Conservation (phyloP, 2,329 filamentous ascomycete species). For the Fusarium torreyae region DNA sequence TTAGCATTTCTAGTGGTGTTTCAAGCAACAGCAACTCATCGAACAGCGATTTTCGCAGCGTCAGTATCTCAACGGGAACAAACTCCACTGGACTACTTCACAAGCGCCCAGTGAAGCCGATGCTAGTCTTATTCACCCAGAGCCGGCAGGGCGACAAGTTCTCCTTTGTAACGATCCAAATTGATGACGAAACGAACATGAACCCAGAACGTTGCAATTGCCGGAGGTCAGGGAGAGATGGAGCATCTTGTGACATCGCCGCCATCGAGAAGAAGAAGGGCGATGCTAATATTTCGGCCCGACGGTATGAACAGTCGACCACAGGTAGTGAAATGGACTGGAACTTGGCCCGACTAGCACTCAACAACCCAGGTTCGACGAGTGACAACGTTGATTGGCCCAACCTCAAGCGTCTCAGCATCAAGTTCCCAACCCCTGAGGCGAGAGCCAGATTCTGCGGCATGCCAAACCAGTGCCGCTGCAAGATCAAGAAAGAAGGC, state of each 20-base stretch:
- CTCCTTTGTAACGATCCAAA: slow-evolving; percentile 52
- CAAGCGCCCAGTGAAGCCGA: slow-evolving; percentile 52
- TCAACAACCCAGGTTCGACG: slow-evolving; percentile 48
- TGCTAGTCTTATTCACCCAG: slow-evolving; percentile 55
- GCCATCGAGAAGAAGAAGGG: slow-evolving; percentile 52
- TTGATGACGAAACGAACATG: slow-evolving; percentile 53
- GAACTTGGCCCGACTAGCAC: slow-evolving; percentile 52
- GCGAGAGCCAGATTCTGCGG: slow-evolving; percentile 49
- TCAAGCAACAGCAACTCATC: slow-evolving; percentile 50
- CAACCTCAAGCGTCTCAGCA: slow-evolving; percentile 52
- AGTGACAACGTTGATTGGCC: slow-evolving; percentile 41
- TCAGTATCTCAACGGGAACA: slow-evolving; percentile 46
- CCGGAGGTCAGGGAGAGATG: slow-evolving; percentile 48
- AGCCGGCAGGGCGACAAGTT: slow-evolving; percentile 38
- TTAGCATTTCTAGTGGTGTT: slow-evolving; percentile 43
- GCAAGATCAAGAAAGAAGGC: slow-evolving; percentile 44
- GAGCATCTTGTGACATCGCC: slow-evolving; percentile 42
- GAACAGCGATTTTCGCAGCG: slow-evolving; percentile 45
- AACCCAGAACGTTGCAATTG: slow-evolving; percentile 57
- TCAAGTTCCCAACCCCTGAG: slow-evolving; percentile 47
- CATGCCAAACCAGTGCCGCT: slow-evolving; percentile 50
- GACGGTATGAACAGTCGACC: slow-evolving; percentile 47
- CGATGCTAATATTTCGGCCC: slow-evolving; percentile 43
- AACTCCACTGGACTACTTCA: slow-evolving; percentile 52
- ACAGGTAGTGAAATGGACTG: slow-evolving; percentile 45